Evolutionary conservation across 2,329 filamentous ascomycete species (phyloP).

Genomic region (Colletotrichum caudatum): DNA sequence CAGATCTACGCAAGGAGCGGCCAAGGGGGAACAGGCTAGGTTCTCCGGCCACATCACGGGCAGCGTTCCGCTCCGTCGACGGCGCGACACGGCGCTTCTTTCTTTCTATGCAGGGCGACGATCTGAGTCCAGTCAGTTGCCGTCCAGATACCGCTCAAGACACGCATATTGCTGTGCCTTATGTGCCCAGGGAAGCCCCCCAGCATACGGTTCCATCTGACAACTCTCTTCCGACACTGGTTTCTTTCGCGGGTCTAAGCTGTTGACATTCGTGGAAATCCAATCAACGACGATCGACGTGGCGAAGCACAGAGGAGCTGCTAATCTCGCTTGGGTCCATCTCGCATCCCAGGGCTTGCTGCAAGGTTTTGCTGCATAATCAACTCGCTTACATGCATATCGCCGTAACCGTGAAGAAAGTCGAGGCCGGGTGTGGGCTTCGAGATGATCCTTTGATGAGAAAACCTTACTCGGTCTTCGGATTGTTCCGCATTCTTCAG

Average conservation of each 20-base stretch:
- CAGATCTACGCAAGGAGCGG: neutral
- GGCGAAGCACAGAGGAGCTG: constrained; percentile 20
- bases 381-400: neutral
- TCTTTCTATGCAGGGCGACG: neutral
- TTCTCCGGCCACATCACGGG: neutral
- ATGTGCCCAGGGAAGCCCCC: neutral
- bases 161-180: neutral
- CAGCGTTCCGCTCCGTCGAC: constrained; percentile 1
- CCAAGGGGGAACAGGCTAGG: neutral
- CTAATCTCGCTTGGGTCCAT: constrained; percentile 33
- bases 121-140: neutral
- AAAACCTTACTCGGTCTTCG: neutral
- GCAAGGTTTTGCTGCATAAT: neutral
- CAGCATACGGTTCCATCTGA: neutral
- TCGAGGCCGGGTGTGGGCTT: neutral
- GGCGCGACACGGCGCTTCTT: neutral
- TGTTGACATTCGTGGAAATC: constrained; percentile 15
- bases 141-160: neutral
- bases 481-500: neutral
- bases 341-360: neutral
- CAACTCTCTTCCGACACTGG: neutral
- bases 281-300: constrained; percentile 33
- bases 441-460: neutral
- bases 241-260: neutral
- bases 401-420: neutral